These are phyloP conservation scores for Trypanosoma scelopori DNA, from an alignment of 208 protist species.

Conservation along the genomic window DNA sequence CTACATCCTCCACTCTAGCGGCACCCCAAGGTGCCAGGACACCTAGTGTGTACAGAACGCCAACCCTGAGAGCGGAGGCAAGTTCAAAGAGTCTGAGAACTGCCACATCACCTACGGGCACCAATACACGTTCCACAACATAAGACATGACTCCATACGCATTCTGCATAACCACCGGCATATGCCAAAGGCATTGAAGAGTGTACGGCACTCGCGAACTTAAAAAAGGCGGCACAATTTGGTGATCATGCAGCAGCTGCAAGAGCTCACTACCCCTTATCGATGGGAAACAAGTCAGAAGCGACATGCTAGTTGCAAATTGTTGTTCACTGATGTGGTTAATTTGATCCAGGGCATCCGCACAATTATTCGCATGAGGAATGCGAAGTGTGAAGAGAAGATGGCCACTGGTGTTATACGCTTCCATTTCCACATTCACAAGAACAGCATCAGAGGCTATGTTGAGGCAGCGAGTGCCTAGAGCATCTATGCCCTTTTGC, in stretches of 20 bases:
- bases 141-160: constrained; percentile 1
- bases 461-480: constrained; percentile 8
- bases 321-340: not conserved
- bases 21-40: not conserved
- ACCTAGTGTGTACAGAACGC: not conserved
- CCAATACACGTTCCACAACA: constrained; percentile 10
- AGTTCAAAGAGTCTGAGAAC: constrained; percentile 3
- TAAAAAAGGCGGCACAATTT: constrained; percentile 11
- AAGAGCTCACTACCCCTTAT: constrained; percentile 3
- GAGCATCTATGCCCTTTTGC: not conserved
- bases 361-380: constrained; percentile 13
- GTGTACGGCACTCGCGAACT: constrained; percentile 17
- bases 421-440: constrained; percentile 29
- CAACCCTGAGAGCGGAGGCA: not conserved
- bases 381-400: constrained; percentile 10
- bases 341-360: constrained; percentile 15
- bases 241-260: constrained; percentile 9
- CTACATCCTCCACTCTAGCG: not conserved
- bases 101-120: not conserved
- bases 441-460: constrained; percentile 12
- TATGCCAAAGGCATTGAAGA: constrained; percentile 23
- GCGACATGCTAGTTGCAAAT: not conserved
- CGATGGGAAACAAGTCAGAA: constrained; percentile 11
- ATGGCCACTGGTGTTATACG: constrained; percentile 15
- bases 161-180: constrained; percentile 17